phyloP scores from a whole-genome alignment of 208 protist genomes.

The Acanthamoeba royreba region DNA sequence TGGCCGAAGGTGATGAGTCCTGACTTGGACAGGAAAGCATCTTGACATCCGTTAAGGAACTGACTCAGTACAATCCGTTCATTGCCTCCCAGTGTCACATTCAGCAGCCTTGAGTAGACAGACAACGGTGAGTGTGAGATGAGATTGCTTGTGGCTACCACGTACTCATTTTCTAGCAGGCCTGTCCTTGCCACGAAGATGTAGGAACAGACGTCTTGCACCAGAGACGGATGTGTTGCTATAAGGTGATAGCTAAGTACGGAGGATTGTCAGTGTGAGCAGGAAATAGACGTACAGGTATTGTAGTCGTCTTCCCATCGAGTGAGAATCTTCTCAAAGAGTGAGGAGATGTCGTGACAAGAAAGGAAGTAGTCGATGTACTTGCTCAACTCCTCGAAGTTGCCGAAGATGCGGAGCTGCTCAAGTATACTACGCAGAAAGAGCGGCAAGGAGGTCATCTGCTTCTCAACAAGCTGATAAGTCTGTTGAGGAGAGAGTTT shows the following conservation, averaged over 20 bases:
- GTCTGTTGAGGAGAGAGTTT: not conserved
- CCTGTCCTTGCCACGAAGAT: not conserved
- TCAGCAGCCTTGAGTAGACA: not conserved
- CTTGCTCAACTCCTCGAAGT: conserved; percentile 26
- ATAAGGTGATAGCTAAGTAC: not conserved
- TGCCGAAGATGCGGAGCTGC: conserved; percentile 26
- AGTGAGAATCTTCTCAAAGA: conserved; percentile 19
- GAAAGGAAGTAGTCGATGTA: conserved; percentile 31
- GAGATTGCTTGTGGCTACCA: not conserved
- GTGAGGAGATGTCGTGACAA: not conserved
- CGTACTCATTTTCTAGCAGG: not conserved
- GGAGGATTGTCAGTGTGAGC: not conserved
- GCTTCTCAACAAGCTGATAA: not conserved
- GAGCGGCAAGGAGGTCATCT: not conserved
- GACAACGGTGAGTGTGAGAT: not conserved
- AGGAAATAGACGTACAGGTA: not conserved
- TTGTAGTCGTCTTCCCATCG: conserved; percentile 20
- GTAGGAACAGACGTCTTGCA: not conserved
- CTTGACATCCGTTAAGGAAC: not conserved
- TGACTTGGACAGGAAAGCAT: not conserved
- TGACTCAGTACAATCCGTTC: not conserved
- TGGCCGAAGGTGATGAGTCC: not conserved
- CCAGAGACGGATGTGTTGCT: not conserved
- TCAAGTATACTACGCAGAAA: conserved; percentile 39
- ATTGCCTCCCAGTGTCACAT: not conserved